These are phyloP conservation scores for Imleria badia DNA, from an alignment of 768 basidiomycete genomes.

Conservation along the genomic window DNA sequence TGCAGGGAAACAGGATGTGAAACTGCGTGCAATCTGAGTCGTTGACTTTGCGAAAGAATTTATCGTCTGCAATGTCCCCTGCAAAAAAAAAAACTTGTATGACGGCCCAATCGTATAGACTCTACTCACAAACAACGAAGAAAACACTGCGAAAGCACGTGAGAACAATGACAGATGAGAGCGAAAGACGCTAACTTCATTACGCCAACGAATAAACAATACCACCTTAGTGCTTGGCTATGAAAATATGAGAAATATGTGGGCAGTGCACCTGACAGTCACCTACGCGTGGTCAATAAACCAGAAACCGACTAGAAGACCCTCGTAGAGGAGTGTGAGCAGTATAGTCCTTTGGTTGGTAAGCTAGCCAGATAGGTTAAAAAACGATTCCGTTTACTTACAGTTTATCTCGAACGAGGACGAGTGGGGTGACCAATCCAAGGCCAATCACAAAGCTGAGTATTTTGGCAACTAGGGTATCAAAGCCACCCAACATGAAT, in stretches of 20 bases:
- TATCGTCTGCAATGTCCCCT: slow-evolving; percentile 95
- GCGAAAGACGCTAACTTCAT: slow-evolving; percentile 63
- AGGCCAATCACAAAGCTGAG: slow-evolving; percentile 89
- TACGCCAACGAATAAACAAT: slow-evolving; percentile 77
- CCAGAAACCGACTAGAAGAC: slow-evolving; percentile 89
- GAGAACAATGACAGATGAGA: slow-evolving; percentile 9
- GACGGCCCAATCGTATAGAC: neutral
- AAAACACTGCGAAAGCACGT: slow-evolving; percentile 51
- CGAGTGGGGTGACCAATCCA: slow-evolving; percentile 81
- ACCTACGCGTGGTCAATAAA: slow-evolving; percentile 89
- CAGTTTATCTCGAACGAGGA: slow-evolving; percentile 89
- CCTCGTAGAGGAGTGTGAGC: slow-evolving; percentile 81
- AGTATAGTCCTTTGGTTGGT: slow-evolving; percentile 67
- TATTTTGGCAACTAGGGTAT: slow-evolving; percentile 88
- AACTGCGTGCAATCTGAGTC: slow-evolving; percentile 94
- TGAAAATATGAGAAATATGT: slow-evolving; percentile 8
- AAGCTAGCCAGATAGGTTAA: slow-evolving; percentile 4
- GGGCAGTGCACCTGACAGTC: slow-evolving; percentile 1
- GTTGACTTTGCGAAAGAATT: slow-evolving; percentile 92
- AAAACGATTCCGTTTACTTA: slow-evolving; percentile 39
- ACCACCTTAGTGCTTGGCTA: slow-evolving; percentile 82
- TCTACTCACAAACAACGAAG: slow-evolving; percentile 78
- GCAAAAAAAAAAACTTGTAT: slow-evolving; percentile 8
- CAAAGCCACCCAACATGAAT: slow-evolving; percentile 83
- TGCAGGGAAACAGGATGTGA: slow-evolving; percentile 64